phyloP scores from a whole-genome alignment of 2,329 filamentous ascomycete species.

The Fusarium algeriense region DNA sequence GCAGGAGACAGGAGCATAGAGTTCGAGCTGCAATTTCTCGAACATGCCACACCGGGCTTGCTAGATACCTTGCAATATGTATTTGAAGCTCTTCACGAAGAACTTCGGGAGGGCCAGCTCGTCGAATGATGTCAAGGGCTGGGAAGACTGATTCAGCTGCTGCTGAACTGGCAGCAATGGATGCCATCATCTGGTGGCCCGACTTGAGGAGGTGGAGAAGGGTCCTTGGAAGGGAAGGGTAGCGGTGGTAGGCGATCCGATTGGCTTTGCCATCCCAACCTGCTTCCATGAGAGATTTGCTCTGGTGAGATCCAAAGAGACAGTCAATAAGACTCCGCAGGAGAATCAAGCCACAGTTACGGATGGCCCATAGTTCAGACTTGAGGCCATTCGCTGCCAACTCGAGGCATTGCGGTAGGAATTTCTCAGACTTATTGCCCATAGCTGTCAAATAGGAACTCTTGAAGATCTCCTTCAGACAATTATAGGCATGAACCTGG shows the following conservation, averaged over 20 bases:
- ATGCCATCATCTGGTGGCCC: constrained; percentile 60
- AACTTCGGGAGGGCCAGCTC: constrained; percentile 73
- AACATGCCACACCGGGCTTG: constrained; percentile 81
- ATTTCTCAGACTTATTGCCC: constrained; percentile 77
- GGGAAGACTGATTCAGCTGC: constrained; percentile 82
- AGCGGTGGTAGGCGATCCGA: constrained; percentile 77
- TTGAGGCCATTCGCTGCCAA: constrained; percentile 85
- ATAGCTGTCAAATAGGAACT: constrained; percentile 81
- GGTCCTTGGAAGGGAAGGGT: constrained; percentile 73
- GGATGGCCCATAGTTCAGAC: constrained; percentile 90
- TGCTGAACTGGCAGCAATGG: constrained; percentile 50
- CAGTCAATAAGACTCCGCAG: constrained; percentile 86
- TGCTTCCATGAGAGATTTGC: constrained; percentile 70
- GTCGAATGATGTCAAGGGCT: constrained; percentile 82
- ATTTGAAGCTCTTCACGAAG: constrained; percentile 66
- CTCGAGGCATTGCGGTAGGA: constrained; percentile 79
- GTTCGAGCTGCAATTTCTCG: constrained; percentile 84
- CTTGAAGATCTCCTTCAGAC: constrained; percentile 90
- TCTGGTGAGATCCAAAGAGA: constrained; percentile 81
- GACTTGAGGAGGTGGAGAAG: constrained; percentile 72
- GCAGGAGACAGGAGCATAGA: constrained; percentile 71
- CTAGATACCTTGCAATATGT: constrained; percentile 72
- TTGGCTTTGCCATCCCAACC: constrained; percentile 74
- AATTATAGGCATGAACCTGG: constrained; percentile 96
- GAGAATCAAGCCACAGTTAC: constrained; percentile 92